Evolutionary conservation across 2,329 filamentous ascomycete genomes (phyloP).

Genomic region (Polytolypa hystricis): DNA sequence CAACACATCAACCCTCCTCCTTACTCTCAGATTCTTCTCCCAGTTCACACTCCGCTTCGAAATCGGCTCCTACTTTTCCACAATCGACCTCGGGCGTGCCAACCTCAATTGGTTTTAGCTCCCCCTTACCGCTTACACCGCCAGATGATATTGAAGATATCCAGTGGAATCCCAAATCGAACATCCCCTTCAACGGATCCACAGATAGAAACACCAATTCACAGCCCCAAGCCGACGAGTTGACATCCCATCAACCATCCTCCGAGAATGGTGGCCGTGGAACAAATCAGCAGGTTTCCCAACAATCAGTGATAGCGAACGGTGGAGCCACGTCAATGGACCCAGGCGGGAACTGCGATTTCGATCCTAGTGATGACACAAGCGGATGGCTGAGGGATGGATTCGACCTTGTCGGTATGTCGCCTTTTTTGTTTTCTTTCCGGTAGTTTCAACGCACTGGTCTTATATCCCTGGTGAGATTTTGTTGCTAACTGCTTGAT

Average conservation of each 20-base stretch:
- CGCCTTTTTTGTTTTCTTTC: neutral
- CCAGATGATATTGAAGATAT: slow-evolving; percentile 31
- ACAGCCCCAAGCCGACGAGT: slow-evolving; percentile 1
- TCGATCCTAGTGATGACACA: neutral
- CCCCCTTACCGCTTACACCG: slow-evolving; percentile 30
- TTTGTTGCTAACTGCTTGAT: neutral
- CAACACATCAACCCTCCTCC: slow-evolving; percentile 25
- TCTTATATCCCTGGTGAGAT: neutral
- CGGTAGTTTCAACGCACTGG: neutral
- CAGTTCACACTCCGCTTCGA: slow-evolving; percentile 27
- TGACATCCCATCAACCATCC: neutral
- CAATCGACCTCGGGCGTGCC: slow-evolving; percentile 20
- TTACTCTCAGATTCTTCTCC: slow-evolving; percentile 15
- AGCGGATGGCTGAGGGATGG: slow-evolving; percentile 5
- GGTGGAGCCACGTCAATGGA: neutral
- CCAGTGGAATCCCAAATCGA: slow-evolving; percentile 25
- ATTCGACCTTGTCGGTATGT: slow-evolving; percentile 6
- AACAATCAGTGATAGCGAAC: neutral
- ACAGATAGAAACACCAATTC: neutral
- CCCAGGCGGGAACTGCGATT: neutral
- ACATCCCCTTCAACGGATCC: slow-evolving; percentile 19
- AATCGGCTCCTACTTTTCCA: too few relatives aligned
- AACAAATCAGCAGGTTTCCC: neutral
- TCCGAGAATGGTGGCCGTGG: neutral
- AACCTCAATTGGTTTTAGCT: neutral